A percentile compares a stretch with the other conserved stretches of the same genome.
Conservation (phyloP, 202 grass and related monocot genomes). For the Panicum hallii region DNA sequence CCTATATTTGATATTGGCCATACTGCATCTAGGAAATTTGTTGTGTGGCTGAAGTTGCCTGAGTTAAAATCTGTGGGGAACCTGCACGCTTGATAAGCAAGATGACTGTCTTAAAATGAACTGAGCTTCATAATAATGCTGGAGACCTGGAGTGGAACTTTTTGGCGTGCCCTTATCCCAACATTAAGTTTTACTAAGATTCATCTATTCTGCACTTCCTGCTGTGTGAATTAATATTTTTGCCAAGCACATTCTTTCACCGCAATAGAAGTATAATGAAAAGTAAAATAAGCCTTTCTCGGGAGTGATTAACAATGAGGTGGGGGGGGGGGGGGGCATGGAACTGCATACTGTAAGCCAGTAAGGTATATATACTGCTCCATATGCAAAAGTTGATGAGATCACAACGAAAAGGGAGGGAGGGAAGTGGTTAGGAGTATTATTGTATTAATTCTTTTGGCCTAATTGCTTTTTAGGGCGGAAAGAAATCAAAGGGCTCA, state of each 20-base stretch:
- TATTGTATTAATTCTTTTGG: constrained; percentile 53
- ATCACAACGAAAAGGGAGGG: constrained; percentile 34
- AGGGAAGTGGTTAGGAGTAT: constrained; percentile 40
- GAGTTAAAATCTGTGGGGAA: constrained; percentile 21
- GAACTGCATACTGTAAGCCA: constrained; percentile 35
- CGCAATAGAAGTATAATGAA: constrained; percentile 33
- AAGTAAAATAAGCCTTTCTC: constrained; percentile 48
- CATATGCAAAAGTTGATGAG: constrained; percentile 53
- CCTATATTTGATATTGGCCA: constrained; percentile 13
- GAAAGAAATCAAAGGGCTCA: constrained; percentile 68
- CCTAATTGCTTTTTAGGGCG: constrained; percentile 59
- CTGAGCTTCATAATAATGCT: constrained; percentile 28
- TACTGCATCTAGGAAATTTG: constrained; percentile 29
- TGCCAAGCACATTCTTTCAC: constrained; percentile 28
- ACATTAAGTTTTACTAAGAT: background rate
- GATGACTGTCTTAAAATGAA: constrained; percentile 18
- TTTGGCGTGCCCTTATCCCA: background rate
- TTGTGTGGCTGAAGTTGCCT: constrained; percentile 18
- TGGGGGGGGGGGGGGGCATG: background rate
- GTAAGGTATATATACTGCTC: constrained; percentile 52
- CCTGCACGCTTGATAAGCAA: background rate
- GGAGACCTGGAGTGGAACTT: background rate
- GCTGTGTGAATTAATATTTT: constrained; percentile 35
- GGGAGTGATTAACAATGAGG: constrained; percentile 48
- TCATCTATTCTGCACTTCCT: constrained; percentile 17